Evolutionary conservation across 176 grass and related monocot species (phyloP), one percentile per base, ranked within the genome.

Genomic region (Juncus effusus): DNA sequence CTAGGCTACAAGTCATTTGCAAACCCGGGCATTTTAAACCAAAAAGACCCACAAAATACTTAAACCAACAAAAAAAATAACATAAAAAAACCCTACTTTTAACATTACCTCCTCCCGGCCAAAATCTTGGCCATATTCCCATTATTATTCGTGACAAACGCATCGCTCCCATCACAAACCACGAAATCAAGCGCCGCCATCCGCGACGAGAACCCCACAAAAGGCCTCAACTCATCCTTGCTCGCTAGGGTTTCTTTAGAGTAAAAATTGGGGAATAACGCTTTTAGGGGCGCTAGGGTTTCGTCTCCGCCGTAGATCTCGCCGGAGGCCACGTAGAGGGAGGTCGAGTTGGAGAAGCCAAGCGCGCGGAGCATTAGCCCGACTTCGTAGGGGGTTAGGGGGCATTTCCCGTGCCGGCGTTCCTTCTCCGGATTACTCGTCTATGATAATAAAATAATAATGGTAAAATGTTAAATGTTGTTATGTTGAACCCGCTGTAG

Each of bases 131-230:
- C 90, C 90, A 90, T 95, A 67, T 95, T 90, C 3, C 90, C 86
- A 38, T 84, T 90, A 54, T 95, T 95, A 60, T 95, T 95, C 62
- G 83, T 83, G 13, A 95, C 90, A 86, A 95, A 95, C 58, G 80
- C 90, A 81, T 95, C 86, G 70, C 86, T 95, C 78, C 61, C 83
- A 80, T 95, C 86, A 79, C 90, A 95, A 7, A 95, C 86, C 62
- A 95, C 81, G 60, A 90, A 95, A 82, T 95, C 90, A 54, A 95
- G 76, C n/a, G 90, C 90, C 63, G 90, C 90, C 90, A 90, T 87
- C 40, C 86, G 86, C 54, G 86, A 90, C 45, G 90, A 95, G 36
- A 79, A 86, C 14, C 54, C 50, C 45, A 74, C 63, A 73, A 95
- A 95, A 42, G 78, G 86, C 67, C 66, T 63, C 63, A 95, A 62